Percentiles rank a stretch among this genome's conserved stretches.
phyloP scores from a whole-genome alignment of 306 rosid genomes.

The Erythrophleum fordii region DNA sequence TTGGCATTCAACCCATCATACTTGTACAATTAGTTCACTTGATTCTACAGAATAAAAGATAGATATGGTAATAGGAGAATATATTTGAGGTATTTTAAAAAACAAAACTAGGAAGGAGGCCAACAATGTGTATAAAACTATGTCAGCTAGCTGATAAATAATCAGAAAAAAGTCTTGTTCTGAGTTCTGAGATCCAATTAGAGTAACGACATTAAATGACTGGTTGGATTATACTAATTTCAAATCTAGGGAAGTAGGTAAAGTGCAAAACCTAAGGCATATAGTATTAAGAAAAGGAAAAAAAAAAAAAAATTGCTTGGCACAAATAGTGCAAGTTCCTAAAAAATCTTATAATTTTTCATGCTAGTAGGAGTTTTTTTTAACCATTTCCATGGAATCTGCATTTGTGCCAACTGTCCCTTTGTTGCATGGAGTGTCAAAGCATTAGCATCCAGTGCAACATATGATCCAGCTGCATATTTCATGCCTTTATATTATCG shows the following conservation, averaged over 20 bases:
- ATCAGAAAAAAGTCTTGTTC: not conserved
- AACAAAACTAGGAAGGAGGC: no score
- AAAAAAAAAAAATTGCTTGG: not conserved
- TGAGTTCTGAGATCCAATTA: not conserved
- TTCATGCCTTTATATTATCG: not conserved
- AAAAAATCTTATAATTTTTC: not conserved
- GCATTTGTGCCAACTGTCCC: slow-evolving; percentile 8
- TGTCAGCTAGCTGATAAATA: not conserved
- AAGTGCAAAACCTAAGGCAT: not conserved
- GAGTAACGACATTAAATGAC: not conserved
- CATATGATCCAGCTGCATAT: slow-evolving; percentile 12
- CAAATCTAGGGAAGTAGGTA: slow-evolving; percentile 25
- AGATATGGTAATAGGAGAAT: no score
- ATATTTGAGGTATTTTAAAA: no score
- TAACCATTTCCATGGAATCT: not conserved
- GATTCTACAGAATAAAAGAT: no score
- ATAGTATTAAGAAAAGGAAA: not conserved
- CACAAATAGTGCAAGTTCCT: slow-evolving; percentile 19
- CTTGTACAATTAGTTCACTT: not conserved
- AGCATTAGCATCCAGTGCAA: not conserved
- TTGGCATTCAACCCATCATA: not conserved
- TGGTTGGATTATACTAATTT: slow-evolving; percentile 23
- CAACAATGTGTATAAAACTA: not conserved
- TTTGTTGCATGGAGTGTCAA: not conserved
- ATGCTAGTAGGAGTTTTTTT: not conserved